Conservation (phyloP, 2,329 filamentous ascomycete species). For the Phoma herbarum region DNA sequence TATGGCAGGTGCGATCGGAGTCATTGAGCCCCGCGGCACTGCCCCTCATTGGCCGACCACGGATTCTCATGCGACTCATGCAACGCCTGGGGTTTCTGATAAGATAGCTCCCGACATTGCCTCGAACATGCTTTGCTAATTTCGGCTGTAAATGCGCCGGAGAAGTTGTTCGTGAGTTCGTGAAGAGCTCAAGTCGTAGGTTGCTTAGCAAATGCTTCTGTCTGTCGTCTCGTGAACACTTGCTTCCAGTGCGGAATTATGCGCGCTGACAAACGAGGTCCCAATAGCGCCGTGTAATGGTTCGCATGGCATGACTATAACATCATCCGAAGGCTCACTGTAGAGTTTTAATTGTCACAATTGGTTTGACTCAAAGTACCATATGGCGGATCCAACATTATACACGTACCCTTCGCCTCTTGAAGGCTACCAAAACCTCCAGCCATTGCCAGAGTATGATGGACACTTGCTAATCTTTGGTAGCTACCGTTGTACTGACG, state of each 20-base stretch:
- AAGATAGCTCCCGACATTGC: conserved; percentile 17
- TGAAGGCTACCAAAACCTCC: conserved; percentile 65
- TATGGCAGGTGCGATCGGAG: conserved; percentile 26
- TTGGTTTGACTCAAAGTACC: conserved; percentile 16
- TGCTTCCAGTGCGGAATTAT: conserved; percentile 13
- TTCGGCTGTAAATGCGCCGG: neutral
- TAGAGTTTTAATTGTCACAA: neutral
- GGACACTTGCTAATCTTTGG: too few relatives aligned
- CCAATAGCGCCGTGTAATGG: conserved; percentile 10
- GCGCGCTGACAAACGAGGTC: conserved; percentile 17
- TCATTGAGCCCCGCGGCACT: conserved; percentile 30
- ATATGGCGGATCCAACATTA: conserved; percentile 54
- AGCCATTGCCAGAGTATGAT: conserved; percentile 60
- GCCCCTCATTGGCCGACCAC: conserved; percentile 28
- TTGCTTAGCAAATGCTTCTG: neutral
- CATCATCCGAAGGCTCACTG: neutral
- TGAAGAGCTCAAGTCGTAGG: neutral
- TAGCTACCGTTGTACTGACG: conserved; percentile 25
- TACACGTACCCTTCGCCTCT: conserved; percentile 66
- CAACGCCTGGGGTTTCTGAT: conserved; percentile 28
- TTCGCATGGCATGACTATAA: neutral
- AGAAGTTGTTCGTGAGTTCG: neutral
- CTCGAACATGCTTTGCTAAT: neutral
- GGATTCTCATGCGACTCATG: conserved; percentile 34
- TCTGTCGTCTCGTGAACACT: conserved; percentile 17